Conservation (phyloP, 1,284 basidiomycete species). For the Cystobasidium slooffiae region DNA sequence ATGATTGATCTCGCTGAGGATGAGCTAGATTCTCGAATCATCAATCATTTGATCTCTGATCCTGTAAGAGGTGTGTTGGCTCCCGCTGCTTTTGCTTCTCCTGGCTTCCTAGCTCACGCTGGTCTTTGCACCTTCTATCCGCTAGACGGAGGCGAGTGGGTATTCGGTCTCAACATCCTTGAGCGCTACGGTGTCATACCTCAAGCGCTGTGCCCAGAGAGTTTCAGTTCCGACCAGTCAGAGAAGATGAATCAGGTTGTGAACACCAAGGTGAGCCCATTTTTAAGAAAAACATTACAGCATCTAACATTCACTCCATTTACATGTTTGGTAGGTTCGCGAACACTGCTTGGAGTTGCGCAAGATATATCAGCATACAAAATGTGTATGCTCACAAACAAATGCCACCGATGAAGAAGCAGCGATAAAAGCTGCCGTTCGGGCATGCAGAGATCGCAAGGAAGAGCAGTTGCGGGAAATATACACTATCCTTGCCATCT, state of each 20-base stretch:
- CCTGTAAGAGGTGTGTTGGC: conserved; percentile 91
- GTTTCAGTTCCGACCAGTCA: conserved; percentile 76
- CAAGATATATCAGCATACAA: conserved; percentile 60
- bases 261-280: conserved; percentile 62
- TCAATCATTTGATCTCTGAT: conserved; percentile 73
- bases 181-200: conserved; percentile 83
- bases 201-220: conserved; percentile 81
- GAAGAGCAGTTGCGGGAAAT: conserved; percentile 80
- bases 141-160: conserved; percentile 14
- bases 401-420: conserved; percentile 47
- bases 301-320: no score
- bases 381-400: conserved; percentile 58
- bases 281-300: not conserved
- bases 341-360: conserved; percentile 86
- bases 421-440: conserved; percentile 47
- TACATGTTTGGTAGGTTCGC: no score
- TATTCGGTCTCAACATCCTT: conserved; percentile 88
- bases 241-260: conserved; percentile 75
- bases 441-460: conserved; percentile 66
- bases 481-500: conserved; percentile 80
- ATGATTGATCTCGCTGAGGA: conserved; percentile 80
- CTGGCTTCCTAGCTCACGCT: no score
- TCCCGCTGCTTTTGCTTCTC: conserved; percentile 57
- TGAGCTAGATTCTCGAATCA: conserved; percentile 78
- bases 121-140: no score